Base-by-base conservation (phyloP, 1,139 yeast genomes). In the Taphrina betulina region DNA sequence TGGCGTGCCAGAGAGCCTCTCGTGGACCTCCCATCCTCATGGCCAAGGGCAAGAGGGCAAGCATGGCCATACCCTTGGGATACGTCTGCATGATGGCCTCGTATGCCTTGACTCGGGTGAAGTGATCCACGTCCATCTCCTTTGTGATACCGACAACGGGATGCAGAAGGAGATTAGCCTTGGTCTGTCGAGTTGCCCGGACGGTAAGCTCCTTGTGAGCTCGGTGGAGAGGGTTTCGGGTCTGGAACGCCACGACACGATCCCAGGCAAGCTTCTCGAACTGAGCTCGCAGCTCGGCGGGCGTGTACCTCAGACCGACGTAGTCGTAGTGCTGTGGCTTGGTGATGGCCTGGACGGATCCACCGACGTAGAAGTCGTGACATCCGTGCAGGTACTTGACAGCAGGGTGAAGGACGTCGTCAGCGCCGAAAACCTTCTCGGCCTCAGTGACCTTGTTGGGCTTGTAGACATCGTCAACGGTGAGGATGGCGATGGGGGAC, bases 11-110 rank as follows among this genome's bases (percentile, higher is more conserved):
- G 55, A 90, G 85, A 31, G 97, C 97, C 75, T 90, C 97, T 71
- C 96, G 83, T 71, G 92, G 96, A 71, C 97, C 97, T 61, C 95
- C 96, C 97, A 90, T 90, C 78, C 97, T 83, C 97, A 90, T 90
- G 50, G 97, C 97, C 66, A 90, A 77, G 16, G 97, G 97, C 67
- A 90, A 77, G 63, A 90, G 76, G 10, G 96, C 84, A 62, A 90
- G 77, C 63, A 87, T 81, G 10, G 96, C 97, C 78, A 90, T 83
- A 58, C 96, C 96, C 60, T 83, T 85, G 58, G 97, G 97, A 72
- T 86, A 90, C 67, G 92, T 84, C 71, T 89, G 85, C 71, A 90
- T 80, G 65, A 90, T 82, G 65, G 92, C 94, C 72, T 85, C 87
- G 76, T 90, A 90, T 7, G 90, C 97, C 67, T 94, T 85, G 60